Evolutionary conservation across 106 monocot genomes (phyloP), one percentile per base, ranked within the genome.

Genomic region (Dendrobium nobile): DNA sequence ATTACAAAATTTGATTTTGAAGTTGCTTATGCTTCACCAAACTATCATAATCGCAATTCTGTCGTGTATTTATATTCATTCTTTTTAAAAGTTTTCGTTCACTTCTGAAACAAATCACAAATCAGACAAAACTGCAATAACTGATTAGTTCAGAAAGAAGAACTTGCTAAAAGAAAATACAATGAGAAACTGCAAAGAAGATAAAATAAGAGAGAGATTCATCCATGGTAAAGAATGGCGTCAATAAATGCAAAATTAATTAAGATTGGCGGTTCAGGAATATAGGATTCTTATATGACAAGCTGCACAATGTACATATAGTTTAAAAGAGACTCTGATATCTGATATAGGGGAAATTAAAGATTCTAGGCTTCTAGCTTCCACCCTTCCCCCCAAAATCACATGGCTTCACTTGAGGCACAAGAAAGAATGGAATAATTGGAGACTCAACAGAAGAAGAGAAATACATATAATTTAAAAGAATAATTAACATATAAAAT

Each of bases 221-320:
- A 56, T 56, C 56, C 56, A 67, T 67, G 67, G 26, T 0, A 67
- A 67, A 65, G 11, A 67, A 67, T 67, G 27, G 1, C 6, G 0
- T 37, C 37, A 9, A 56, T 56, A n/a, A 26, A 67, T 67, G 11
- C 67, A 27, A 4, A 67, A 67, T 26, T 67, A 67, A 67, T 9
- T 9, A 67, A 67, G 27, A 24, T 8, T 26, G 11, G 67, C 24
- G 2, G 67, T 67, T 15, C 67, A 27, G 67, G 20, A 67, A 67
- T 67, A 24, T 67, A 67, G 7, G 26, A 27, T 27, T 67, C 27
- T 11, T 10, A 28, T 2, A 67, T 67, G 67, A 56, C 10, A 67
- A 67, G 27, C 67, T 67, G 67, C 67, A 67, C 10, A 67, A 65
- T 65, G 22, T 65, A 65, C 64, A 65, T 8, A 65, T n/a, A 65